These are phyloP conservation scores for Fusarium odoratissimum DNA, from an alignment of 2,329 filamentous ascomycete species.

Conservation along the genomic window DNA sequence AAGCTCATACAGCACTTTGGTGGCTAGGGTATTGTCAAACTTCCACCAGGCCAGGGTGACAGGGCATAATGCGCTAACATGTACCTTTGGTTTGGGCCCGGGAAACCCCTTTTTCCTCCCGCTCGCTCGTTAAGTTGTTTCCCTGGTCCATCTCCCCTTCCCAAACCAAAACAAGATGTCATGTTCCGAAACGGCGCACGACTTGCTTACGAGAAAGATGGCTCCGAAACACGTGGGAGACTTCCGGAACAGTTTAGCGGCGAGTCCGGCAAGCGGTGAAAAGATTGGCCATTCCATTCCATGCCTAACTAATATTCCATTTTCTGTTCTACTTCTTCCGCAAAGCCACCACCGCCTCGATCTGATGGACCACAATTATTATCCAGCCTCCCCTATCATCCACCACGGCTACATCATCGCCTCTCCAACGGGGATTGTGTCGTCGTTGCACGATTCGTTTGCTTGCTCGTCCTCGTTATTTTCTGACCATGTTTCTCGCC, in stretches of 20 bases:
- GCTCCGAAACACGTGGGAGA: slow-evolving; percentile 44
- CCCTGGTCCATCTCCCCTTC: slow-evolving; percentile 8
- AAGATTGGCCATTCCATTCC: slow-evolving; percentile 38
- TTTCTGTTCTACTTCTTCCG: neutral
- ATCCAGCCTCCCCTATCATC: slow-evolving; percentile 13
- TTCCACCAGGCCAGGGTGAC: slow-evolving; percentile 1
- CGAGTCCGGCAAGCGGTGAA: slow-evolving; percentile 41
- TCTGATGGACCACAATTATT: slow-evolving; percentile 20
- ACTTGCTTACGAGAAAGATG: slow-evolving; percentile 33
- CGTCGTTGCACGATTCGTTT: slow-evolving; percentile 10
- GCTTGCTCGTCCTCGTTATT: slow-evolving; percentile 4
- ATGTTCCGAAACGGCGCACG: slow-evolving; percentile 25
- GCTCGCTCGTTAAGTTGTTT: slow-evolving; percentile 32
- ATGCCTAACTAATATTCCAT: neutral
- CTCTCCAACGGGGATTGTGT: slow-evolving; percentile 2
- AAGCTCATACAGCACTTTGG: slow-evolving; percentile 8
- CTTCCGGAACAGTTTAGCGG: slow-evolving; percentile 46
- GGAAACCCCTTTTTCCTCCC: slow-evolving; percentile 40
- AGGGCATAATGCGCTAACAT: slow-evolving; percentile 32
- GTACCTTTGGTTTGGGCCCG: slow-evolving; percentile 30
- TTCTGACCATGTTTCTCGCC: slow-evolving; percentile 4
- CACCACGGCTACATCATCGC: slow-evolving; percentile 10
- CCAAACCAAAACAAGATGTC: slow-evolving; percentile 30
- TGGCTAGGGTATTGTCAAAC: slow-evolving; percentile 12
- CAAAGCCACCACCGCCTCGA: slow-evolving; percentile 35